Base-by-base conservation (phyloP, 345 rosid genomes). In the Citrus glauca region DNA sequence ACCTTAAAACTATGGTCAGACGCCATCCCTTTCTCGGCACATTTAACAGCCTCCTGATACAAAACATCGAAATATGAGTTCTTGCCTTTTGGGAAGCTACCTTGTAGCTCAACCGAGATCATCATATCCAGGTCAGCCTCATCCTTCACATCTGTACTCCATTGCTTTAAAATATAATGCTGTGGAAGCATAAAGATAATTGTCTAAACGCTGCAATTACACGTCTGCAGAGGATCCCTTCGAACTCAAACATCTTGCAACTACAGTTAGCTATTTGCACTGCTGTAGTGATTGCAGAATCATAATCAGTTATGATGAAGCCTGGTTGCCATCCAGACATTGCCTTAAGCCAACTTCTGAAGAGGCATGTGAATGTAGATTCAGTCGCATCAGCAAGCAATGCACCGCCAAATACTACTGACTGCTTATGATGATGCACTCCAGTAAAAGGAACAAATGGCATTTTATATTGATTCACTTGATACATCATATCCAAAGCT, bases 371-470 rank as follows among this genome's bases (percentile, higher is more conserved):
- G 78, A 82, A 85, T 1, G 82, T 74, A 8, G 82, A 78, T 45
- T 82, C 84, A 4, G 81, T 71, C 77, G 80, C 82, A 68, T 85
- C 84, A 35, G 83, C 71, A 7, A 85, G 73, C 59, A 85, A 62
- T 20, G 85, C 85, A 69, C 84, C 79, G 40, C 82, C 83, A 72
- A 85, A 83, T 55, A 85, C 40, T 28, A 83, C 76, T 6, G 79
- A 70, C 71, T 85, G 84, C n/a, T 76, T 77, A 66, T 83, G 81
- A 77, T 85, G 84, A 71, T 85, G 81, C 37, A 81, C 71, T n/a
- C 86, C 83, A 24, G 70, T 70, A 69, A 76, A 81, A 63, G 86
- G 81, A 20, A 86, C 85, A 70, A 79, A 79, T 38, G 86, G 88
- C 60, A 81, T 73, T 67, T 72, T 75, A 70, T 78, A 85, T 63